Base-by-base conservation (phyloP, 345 rosid genomes). In the Citropsis articulata region DNA sequence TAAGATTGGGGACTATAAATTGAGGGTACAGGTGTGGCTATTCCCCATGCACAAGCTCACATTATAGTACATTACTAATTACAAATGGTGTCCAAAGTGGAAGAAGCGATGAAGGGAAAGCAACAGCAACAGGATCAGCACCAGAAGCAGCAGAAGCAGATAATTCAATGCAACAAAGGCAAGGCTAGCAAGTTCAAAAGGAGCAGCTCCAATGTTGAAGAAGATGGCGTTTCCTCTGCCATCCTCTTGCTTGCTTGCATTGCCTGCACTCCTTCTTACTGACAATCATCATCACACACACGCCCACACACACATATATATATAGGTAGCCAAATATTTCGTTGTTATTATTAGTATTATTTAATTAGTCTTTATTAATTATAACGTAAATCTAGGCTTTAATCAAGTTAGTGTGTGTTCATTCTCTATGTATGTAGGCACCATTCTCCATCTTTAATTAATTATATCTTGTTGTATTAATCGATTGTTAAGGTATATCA, bases 201-300 rank as follows among this genome's bases (percentile, higher is more conserved):
- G 53, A 95, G 98, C 87, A 83, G 85, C 77, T 90, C 91, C 53
- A 87, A 77, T 77, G 91, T 89, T 67, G 92, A 93, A 79, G 87
- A 90, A 36, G 98, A 95, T 67, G 98, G 98, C 33, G 93, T 85
- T 83, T 93, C 98, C 55, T 88, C 98, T 48, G 98, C 98, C 72
- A 93, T 95, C 81, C 89, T 90, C 80, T 83, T 95, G 81, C 95
- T 95, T 10, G 97, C 97, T 61, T 95, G 95, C 77, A 93, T 95
- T 72, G 98, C 95, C 21, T 93, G 94, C 85, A 63, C 84, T 55
- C 89, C 91, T 21, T 86, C 77, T 68, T 79, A 69, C 5, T 13
- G 18, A 45, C 4, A 1, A 45, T 13, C 18, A 13, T 45, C 50
- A 45, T 45, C 50, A 42, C 48, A 10, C 48, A 9, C 13, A 40